phyloP scores from a whole-genome alignment of 768 basidiomycete genomes.

The Mycena amicta region DNA sequence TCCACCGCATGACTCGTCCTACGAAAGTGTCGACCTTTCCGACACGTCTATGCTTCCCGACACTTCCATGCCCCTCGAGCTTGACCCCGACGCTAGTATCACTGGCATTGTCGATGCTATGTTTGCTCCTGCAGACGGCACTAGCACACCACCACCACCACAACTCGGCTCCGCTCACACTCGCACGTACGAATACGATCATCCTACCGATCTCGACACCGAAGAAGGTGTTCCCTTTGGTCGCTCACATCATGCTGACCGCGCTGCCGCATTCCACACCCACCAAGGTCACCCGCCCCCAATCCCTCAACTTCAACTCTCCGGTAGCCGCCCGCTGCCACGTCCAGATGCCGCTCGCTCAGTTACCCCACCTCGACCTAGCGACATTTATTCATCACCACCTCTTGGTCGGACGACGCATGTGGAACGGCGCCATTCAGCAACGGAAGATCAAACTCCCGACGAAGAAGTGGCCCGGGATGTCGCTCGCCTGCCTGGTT shows the following conservation, averaged over 20 bases:
- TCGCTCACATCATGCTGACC: constrained; percentile 61
- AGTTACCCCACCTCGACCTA: constrained; percentile 20
- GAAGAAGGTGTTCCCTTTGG: constrained; percentile 69
- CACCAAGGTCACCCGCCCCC: constrained; percentile 36
- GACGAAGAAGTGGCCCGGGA: constrained; percentile 37
- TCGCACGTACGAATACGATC: constrained; percentile 25
- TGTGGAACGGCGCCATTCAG: constrained; percentile 36
- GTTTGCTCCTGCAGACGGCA: constrained; percentile 44
- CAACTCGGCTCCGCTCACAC: constrained; percentile 19
- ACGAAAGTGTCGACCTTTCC: constrained; percentile 48
- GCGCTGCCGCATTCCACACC: constrained; percentile 46
- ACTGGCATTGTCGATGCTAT: constrained; percentile 75
- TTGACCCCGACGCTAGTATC: constrained; percentile 60
- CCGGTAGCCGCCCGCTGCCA: constrained; percentile 8
- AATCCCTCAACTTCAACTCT: constrained; percentile 35
- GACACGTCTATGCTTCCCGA: constrained; percentile 36
- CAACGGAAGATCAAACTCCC: constrained; percentile 25
- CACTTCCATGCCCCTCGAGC: constrained; percentile 36
- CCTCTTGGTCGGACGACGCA: constrained; percentile 43
- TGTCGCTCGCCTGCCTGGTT: constrained; percentile 48
- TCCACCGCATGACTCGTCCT: constrained; percentile 38
- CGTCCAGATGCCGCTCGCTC: constrained; percentile 26
- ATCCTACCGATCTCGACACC: constrained; percentile 60
- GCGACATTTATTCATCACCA: constrained; percentile 13
- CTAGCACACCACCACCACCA: constrained; percentile 45